Percentiles rank a stretch among this genome's conserved stretches.
phyloP scores from a whole-genome alignment of 2,329 filamentous ascomycete genomes.

The Calonectria hongkongensis region DNA sequence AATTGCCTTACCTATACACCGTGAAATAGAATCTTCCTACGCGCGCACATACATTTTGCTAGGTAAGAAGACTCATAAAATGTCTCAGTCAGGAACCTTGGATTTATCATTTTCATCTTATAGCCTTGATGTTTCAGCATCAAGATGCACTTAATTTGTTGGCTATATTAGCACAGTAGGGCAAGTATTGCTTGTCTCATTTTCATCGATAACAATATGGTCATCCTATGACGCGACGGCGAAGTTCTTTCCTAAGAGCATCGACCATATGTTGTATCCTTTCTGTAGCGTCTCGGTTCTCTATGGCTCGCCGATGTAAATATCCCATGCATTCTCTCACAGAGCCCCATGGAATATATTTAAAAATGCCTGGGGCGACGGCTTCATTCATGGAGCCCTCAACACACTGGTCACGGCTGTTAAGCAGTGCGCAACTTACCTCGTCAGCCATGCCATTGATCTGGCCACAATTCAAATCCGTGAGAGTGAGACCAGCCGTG shows the following conservation, averaged over 20 bases:
- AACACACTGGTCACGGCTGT: slow-evolving; percentile 41
- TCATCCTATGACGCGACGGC: slow-evolving; percentile 3
- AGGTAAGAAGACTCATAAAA: too few species aligned
- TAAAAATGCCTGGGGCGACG: slow-evolving; percentile 54
- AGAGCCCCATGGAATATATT: slow-evolving; percentile 60
- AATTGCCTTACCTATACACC: too few species aligned
- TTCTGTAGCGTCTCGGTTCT: slow-evolving; percentile 59
- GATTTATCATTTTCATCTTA: too few species aligned
- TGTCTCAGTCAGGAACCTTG: too few species aligned
- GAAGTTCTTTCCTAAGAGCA: slow-evolving; percentile 7
- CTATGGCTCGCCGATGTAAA: slow-evolving; percentile 57
- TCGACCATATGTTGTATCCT: slow-evolving; percentile 46
- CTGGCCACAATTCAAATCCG: slow-evolving; percentile 67
- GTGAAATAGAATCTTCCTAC: too few species aligned
- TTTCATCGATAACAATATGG: too few species aligned
- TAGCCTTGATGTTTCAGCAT: too few species aligned
- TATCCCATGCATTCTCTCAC: slow-evolving; percentile 60
- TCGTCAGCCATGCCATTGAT: slow-evolving; percentile 75
- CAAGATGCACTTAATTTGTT: too few species aligned
- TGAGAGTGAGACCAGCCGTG: slow-evolving; percentile 51
- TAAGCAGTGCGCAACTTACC: slow-evolving; percentile 69
- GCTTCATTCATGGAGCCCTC: slow-evolving; percentile 7
- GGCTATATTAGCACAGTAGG: too few species aligned
- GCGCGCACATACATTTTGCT: too few species aligned
- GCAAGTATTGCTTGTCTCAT: too few species aligned